Base-by-base conservation (phyloP, 768 basidiomycete species). In the Termitomyces sp. region DNA sequence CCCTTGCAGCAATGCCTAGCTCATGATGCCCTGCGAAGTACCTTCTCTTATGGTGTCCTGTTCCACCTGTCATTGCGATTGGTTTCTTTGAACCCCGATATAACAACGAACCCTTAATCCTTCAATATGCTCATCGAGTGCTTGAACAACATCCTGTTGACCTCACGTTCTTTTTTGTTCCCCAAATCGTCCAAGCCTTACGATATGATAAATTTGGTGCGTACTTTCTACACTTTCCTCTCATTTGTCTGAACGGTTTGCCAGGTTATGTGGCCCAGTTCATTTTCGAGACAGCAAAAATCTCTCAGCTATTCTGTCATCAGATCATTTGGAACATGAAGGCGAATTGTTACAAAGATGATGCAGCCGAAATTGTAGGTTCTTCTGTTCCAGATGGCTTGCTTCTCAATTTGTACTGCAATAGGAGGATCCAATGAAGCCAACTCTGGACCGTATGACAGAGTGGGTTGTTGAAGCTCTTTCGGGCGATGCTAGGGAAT, bases 311-410 rank as follows among this genome's bases (percentile, higher is more conserved):
- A 24, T 99, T 99, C 76, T 99, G 97, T 68, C 97, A 99, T 69
- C 97, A 99, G 75, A 98, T 98, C 62, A 92, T 99, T 61, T 99
- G 97, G 97, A 99, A 98, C 70, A 98, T 98, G 97, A 96, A 96
- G 66, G 97, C 97, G 5, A 99, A 99, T 66, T 94, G 91, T 61
- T 97, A 86, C 70, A 92, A 90, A 65, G 96, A 94, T 65, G 97
- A 98, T 66, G 76, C 79, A 7, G 92, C 85, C 14, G 94, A 95
- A 70, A 78, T 90, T 58, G 93, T 91, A 65, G 52, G 83, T 76
- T 53, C 35, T 28, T 53, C 26, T 9, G 36, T 18, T 13, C 49
- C 30, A 10, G 32, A 22, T 10, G 5, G 7, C 10, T 24, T 33
- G 26, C 26, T 28, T 40, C 22, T 53, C 43, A 6, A 24, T 56